Conservation (phyloP, 2,329 filamentous ascomycete species). For the Rutstroemia sp. region DNA sequence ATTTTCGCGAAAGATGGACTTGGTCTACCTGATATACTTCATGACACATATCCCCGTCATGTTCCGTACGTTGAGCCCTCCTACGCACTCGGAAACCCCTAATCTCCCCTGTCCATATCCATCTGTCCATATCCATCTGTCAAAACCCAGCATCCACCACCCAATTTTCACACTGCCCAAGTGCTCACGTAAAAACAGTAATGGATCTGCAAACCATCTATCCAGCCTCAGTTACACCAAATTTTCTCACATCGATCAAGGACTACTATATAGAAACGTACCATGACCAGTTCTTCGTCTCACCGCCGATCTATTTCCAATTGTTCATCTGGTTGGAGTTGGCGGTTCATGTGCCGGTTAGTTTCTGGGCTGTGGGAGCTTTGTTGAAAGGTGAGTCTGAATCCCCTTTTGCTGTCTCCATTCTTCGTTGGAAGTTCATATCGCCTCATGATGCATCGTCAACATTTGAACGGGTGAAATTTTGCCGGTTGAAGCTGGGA, state of each 20-base stretch:
- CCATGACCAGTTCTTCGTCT: conserved; percentile 55
- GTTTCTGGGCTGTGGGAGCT: conserved; percentile 50
- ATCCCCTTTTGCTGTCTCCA: background rate
- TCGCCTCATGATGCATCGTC: background rate
- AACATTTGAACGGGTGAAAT: no score
- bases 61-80: conserved; percentile 39
- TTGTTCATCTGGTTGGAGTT: conserved; percentile 51
- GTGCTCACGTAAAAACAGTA: conserved; percentile 32
- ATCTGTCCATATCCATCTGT: background rate
- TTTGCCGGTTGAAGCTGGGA: no score
- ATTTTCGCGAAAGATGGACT: conserved; percentile 26
- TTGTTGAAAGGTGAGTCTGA: conserved; percentile 39
- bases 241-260: conserved; percentile 42
- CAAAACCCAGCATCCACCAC: background rate
- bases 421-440: background rate
- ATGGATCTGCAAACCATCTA: conserved; percentile 56
- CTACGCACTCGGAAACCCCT: background rate
- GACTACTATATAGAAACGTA: conserved; percentile 53
- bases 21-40: conserved; percentile 51
- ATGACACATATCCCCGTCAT: conserved; percentile 53
- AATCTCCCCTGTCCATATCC: background rate
- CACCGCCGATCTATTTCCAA: conserved; percentile 52
- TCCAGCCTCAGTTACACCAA: conserved; percentile 41
- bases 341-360: conserved; percentile 53
- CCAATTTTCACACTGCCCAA: background rate